Evolutionary conservation across 192 early-diverging fungal genomes (phyloP).

Genomic region (Backusella liffmaniae): DNA sequence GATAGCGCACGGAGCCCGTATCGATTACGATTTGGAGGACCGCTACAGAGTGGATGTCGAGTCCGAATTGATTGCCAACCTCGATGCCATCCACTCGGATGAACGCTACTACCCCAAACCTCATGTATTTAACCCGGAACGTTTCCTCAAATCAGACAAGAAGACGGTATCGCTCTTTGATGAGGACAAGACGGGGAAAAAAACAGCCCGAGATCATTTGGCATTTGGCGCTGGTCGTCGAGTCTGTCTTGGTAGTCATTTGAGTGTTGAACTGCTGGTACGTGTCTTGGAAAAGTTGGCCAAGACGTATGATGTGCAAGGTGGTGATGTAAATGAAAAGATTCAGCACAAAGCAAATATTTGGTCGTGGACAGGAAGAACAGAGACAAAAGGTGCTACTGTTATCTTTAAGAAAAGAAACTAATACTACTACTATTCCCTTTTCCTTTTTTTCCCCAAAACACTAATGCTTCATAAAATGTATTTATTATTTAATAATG

Average conservation of each 20-base stretch:
- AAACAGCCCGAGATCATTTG: conserved; percentile 21
- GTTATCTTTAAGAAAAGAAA: conserved; percentile 6
- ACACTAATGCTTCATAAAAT: neutral
- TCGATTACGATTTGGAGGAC: conserved; percentile 32
- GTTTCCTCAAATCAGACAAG: conserved; percentile 28
- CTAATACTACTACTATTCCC: neutral
- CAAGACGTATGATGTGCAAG: conserved; percentile 14
- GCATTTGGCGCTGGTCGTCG: conserved; percentile 41
- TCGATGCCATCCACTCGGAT: conserved; percentile 46
- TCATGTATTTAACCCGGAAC: conserved; percentile 41
- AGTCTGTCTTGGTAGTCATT: conserved; percentile 23
- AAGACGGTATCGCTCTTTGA: conserved; percentile 6
- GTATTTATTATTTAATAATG: neutral
- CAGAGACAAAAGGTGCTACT: conserved; percentile 16
- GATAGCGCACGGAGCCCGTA: conserved; percentile 35
- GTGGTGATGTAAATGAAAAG: conserved; percentile 14
- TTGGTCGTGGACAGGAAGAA: conserved; percentile 28
- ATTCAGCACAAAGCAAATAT: neutral
- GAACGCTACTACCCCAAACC: conserved; percentile 39
- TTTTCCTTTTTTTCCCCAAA: neutral
- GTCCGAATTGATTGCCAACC: conserved; percentile 31
- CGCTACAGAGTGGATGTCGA: conserved; percentile 34
- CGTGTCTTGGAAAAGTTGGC: conserved; percentile 3
- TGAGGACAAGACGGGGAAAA: neutral
- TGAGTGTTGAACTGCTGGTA: conserved; percentile 18